phyloP scores from a whole-genome alignment of 768 basidiomycete genomes.

The Mycena belliarum region DNA sequence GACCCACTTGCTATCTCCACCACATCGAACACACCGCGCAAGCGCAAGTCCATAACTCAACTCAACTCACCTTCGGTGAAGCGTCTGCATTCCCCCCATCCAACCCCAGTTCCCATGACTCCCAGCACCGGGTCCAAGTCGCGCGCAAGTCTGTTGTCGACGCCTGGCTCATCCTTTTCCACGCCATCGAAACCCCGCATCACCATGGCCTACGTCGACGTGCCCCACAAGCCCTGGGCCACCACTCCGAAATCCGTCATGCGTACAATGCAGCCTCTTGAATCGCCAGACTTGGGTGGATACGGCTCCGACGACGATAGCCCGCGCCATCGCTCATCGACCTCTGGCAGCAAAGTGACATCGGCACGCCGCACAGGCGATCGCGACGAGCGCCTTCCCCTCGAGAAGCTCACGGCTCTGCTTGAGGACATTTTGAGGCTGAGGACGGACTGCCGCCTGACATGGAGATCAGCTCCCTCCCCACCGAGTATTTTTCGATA shows the following conservation, averaged over 20 bases:
- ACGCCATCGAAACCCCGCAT: slow-evolving; percentile 28
- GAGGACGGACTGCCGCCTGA: slow-evolving; percentile 72
- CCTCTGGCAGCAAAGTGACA: slow-evolving; percentile 41
- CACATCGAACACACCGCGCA: slow-evolving; percentile 56
- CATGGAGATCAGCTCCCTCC: slow-evolving; percentile 48
- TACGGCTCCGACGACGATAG: slow-evolving; percentile 58
- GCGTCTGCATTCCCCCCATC: slow-evolving; percentile 41
- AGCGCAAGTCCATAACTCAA: slow-evolving; percentile 65
- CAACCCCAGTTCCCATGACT: slow-evolving; percentile 35
- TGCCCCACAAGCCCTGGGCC: slow-evolving; percentile 45
- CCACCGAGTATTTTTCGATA: slow-evolving; percentile 64
- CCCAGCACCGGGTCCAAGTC: slow-evolving; percentile 25
- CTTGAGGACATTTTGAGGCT: slow-evolving; percentile 87
- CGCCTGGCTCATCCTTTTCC: slow-evolving; percentile 31
- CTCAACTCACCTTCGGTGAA: slow-evolving; percentile 66
- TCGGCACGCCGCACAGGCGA: slow-evolving; percentile 68
- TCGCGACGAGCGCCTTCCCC: slow-evolving; percentile 74
- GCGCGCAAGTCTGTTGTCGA: slow-evolving; percentile 31
- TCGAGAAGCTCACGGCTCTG: slow-evolving; percentile 75
- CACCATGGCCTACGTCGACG: slow-evolving; percentile 47
- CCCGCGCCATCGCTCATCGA: slow-evolving; percentile 27
- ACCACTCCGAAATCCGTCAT: slow-evolving; percentile 38
- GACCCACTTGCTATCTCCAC: slow-evolving; percentile 53
- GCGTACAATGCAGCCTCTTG: slow-evolving; percentile 16
- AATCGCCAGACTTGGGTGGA: slow-evolving; percentile 51